Base-by-base conservation (phyloP, 371 early-diverging fungal genomes). In the Blakeslea trispora region DNA sequence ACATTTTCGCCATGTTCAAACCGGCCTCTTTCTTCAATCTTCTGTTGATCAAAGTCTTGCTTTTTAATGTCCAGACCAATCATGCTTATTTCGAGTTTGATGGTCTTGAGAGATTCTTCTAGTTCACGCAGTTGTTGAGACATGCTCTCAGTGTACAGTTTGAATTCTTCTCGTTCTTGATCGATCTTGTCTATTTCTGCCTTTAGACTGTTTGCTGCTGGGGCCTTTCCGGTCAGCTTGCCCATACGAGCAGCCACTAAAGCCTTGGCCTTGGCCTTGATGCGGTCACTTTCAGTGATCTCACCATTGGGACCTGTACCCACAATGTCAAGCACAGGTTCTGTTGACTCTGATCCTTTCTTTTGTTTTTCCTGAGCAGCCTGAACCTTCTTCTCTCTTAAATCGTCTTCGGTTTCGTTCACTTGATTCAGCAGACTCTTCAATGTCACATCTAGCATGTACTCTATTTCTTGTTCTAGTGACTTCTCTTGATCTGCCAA, bases 221-320 rank as follows among this genome's bases (percentile, higher is more conserved):
- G 10, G 3, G 53, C 22, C 15, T 77, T 75, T 18, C 78, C 74
- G 1, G 71, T 66, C 11, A 79, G 57, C 47, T 84, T 86, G 14
- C 82, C 84, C 66, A 83, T 81, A 10, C 80, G 70, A n/a, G 81
- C 83, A 10, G 86, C 86, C 51, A 86, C 69, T 68, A 79, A 57
- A 0, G 81, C 78, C 43, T 82, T 81, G 17, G 84, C 87, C 40
- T 83, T 84, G 15, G 87, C 84, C 19, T 75, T 73, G 63, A 82
- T 84, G 37, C 73, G 68, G 39, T 86, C 87, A 23, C 77, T 72
- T 31, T 84, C 84, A 0, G 85, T 84, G 5, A 84, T 57, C 41
- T 71, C 66, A 6, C 85, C 85, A 37, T 75, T 75, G 1, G 86
- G 85, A 0, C 86, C 86, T 1, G 84, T 83, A 0, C 85, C 87